Evolutionary conservation across 345 rosid genomes (phyloP).

Genomic region (Carallia pectinifolia): DNA sequence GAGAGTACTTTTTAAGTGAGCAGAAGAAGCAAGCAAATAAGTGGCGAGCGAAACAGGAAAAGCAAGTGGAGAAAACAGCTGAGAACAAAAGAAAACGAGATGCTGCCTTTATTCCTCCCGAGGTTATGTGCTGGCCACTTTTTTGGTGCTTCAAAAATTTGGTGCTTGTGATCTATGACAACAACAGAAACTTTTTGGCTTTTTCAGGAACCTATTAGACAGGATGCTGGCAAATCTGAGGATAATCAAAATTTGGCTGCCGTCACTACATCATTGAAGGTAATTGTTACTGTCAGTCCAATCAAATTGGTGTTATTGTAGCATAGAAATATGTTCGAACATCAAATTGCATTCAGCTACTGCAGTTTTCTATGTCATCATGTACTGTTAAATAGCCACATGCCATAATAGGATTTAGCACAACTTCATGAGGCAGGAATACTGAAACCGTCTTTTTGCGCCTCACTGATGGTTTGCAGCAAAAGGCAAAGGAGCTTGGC

Average conservation of each 20-base stretch:
- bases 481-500: conserved; percentile 60
- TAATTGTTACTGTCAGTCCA: conserved; percentile 6
- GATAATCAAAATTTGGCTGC: conserved; percentile 48
- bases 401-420: no score
- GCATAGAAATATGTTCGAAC: no score
- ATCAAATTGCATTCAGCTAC: no score
- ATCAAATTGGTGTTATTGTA: no score
- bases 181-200: neutral
- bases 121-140: conserved; percentile 42
- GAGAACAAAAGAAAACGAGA: conserved; percentile 88
- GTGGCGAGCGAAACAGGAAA: conserved; percentile 82
- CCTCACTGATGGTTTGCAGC: conserved; percentile 39
- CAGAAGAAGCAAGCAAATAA: conserved; percentile 67
- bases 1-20: conserved; percentile 69
- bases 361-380: no score
- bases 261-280: conserved; percentile 69
- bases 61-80: conserved; percentile 75
- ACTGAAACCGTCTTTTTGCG: no score
- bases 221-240: conserved; percentile 36
- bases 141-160: neutral
- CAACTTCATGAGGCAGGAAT: no score
- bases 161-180: no score
- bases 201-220: conserved; percentile 43
- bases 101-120: conserved; percentile 73
- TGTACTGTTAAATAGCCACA: no score